phyloP scores from a whole-genome alignment of 768 basidiomycete species.

The Mrakia frigida region DNA sequence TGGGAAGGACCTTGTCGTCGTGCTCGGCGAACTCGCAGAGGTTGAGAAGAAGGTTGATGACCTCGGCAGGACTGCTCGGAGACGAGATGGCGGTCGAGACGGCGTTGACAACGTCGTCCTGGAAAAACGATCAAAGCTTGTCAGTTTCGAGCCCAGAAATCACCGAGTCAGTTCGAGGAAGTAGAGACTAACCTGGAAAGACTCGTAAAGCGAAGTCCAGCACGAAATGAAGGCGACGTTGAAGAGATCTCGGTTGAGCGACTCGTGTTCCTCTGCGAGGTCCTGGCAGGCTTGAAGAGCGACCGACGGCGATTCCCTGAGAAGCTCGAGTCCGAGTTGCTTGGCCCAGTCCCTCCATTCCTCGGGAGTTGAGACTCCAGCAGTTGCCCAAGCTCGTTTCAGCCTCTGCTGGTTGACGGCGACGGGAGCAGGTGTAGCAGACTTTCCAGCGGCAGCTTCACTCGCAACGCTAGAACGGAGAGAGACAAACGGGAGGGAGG shows the following conservation, averaged over 20 bases:
- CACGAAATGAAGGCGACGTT: constrained; percentile 98
- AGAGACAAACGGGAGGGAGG: background rate
- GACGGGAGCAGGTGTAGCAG: constrained; percentile 37
- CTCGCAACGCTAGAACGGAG: background rate
- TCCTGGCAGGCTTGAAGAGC: constrained; percentile 96
- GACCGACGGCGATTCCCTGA: constrained; percentile 97
- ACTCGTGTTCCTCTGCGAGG: constrained; percentile 82
- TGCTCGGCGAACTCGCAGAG: constrained; percentile 99
- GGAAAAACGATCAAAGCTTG: constrained; percentile 18
- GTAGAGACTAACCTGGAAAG: constrained; percentile 70
- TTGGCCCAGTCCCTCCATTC: constrained; percentile 98
- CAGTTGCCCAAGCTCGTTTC: constrained; percentile 92
- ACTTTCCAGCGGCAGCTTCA: constrained; percentile 49
- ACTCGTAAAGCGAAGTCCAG: constrained; percentile 91
- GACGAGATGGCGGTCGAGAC: constrained; percentile 78
- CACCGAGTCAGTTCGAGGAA: background rate
- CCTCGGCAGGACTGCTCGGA: constrained; percentile 68
- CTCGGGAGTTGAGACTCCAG: constrained; percentile 59
- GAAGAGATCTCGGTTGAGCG: constrained; percentile 88
- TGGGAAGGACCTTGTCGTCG: constrained; percentile 90
- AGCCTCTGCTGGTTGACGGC: constrained; percentile 84
- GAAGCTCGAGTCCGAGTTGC: constrained; percentile 83
- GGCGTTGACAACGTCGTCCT: constrained; percentile 91
- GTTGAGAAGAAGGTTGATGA: constrained; percentile 84
- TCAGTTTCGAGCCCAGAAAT: background rate